Base-by-base conservation (phyloP, 768 basidiomycete genomes). In the Rhodotorula kratochvilovae region DNA sequence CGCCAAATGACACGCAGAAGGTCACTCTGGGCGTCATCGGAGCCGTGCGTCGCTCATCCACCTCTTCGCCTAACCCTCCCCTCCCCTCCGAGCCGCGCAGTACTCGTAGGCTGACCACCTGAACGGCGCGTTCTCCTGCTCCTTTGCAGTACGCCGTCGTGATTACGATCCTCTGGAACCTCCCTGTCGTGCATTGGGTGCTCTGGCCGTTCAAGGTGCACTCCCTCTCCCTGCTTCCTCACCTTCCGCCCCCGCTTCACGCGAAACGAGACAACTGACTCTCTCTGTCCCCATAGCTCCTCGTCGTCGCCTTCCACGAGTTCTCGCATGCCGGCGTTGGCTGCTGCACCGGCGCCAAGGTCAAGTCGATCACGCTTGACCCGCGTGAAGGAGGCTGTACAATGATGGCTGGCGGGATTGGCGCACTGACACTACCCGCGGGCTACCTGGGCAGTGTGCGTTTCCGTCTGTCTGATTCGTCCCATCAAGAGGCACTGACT, bases 341-440 rank as follows among this genome's bases (percentile, higher is more conserved):
- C 23, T 55, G 61, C 17, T 68, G 71, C 36, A 74, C 73, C 1
- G 76, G 73, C 12, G 76, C 74, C 19, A 68, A 61, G 27, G 63
- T 77, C 66, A 73, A 75, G 67, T 56, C 50, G 15, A 77, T 77
- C 61, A 61, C 63, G n/a, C 66, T 76, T 16, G 75, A 77, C 45
- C 71, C 73, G 88, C 90, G 92, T 76, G 92, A 93, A 81, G 92
- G 65, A 10, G 65, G 73, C 1, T 59, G 57, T 31, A 94, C 92
- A 10, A 83, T 84, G 46, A 93, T 94, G 92, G 87, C 88, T 25
- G 92, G 92, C 39, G 92, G 91, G 1, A 86, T 93, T 53, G 39
- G 74, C 15, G 58, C 31, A 15, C 60, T 74, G 39, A 74, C 69
- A 16, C 50, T 74, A 0, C 70, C 67, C 16, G 72, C 73, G 8